Base-by-base conservation (phyloP, 2,329 filamentous ascomycete genomes). In the Beauveria sp. region DNA sequence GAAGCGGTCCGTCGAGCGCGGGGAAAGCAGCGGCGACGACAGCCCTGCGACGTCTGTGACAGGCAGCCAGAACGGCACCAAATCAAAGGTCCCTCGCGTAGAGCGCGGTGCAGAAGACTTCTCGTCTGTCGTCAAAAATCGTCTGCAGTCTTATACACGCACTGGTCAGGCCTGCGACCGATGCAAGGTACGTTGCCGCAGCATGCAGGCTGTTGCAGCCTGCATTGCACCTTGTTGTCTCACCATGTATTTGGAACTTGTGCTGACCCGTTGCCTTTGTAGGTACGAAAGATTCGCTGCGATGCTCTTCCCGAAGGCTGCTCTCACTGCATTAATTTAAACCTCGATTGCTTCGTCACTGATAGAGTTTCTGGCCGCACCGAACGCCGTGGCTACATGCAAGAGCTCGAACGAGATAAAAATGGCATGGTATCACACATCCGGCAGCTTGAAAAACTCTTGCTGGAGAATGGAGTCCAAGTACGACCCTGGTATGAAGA, bases 271-370 rank as follows among this genome's bases (percentile, higher is more conserved):
- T 37, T 37, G 5, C 34, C 14, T 37, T 37, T 37, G 34, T 37
- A 91, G 88, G 80, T 91, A 62, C 85, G 91, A 67, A 96, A 96
- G 76, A 96, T 96, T 68, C 85, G 90, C 70, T 96, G 91, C 79
- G 91, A 96, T 77, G 88, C 86, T 59, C 80, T 89, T 46, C 85
- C 88, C 37, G 87, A 90, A 66, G 91, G 90, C 64, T 96, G 91
- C 76, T 90, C 89, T 64, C 88, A 90, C 68, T 96, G 91, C 76
- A 77, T 84, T 67, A 86, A 88, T 73, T 89, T 90, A 70, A 86
- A 85, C 65, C 84, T 89, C 67, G 84, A 90, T 69, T 96, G 91
- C 76, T 87, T 84, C 75, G 92, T 92, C 59, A 96, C 91, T 62
- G 91, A 96, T 73, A 86, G 91, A 67, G 91, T 94, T 69, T 92